Conservation (phyloP, 23 red algal genomes). For the Chondrus crispus region DNA sequence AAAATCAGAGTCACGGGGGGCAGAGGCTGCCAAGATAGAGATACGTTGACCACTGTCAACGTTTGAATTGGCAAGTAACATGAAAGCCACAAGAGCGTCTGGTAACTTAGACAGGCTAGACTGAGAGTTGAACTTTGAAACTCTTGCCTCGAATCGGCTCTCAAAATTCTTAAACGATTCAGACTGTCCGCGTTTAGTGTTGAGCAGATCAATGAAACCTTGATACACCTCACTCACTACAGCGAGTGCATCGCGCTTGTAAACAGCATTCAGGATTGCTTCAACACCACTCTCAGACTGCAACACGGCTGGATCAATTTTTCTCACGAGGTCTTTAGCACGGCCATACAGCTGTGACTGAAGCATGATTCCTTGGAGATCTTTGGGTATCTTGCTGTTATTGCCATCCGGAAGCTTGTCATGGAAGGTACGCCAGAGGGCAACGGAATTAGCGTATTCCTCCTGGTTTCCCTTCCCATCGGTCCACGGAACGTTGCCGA, state of each 20-base stretch:
- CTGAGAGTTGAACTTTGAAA: neutral
- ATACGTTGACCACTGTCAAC: neutral
- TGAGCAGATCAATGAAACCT: neutral
- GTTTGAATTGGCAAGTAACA: neutral
- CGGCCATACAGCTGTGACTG: neutral
- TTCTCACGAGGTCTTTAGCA: neutral
- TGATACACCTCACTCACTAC: neutral
- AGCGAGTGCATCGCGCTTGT: neutral
- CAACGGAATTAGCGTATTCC: neutral
- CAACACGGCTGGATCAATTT: neutral
- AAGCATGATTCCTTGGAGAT: neutral
- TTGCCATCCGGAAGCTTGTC: neutral
- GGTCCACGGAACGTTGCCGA: neutral
- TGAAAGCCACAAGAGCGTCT: neutral
- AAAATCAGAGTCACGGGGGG: neutral
- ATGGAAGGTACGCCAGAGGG: neutral
- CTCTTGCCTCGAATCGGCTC: neutral
- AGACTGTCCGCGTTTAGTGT: neutral
- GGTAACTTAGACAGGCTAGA: neutral
- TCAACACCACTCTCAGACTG: neutral
- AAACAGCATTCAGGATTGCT: neutral
- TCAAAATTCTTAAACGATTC: neutral
- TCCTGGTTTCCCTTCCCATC: neutral
- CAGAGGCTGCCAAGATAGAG: neutral
- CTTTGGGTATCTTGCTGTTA: neutral